Evolutionary conservation across 164 flowering plant genomes (phyloP).

Genomic region (Vitis rotundifolia): DNA sequence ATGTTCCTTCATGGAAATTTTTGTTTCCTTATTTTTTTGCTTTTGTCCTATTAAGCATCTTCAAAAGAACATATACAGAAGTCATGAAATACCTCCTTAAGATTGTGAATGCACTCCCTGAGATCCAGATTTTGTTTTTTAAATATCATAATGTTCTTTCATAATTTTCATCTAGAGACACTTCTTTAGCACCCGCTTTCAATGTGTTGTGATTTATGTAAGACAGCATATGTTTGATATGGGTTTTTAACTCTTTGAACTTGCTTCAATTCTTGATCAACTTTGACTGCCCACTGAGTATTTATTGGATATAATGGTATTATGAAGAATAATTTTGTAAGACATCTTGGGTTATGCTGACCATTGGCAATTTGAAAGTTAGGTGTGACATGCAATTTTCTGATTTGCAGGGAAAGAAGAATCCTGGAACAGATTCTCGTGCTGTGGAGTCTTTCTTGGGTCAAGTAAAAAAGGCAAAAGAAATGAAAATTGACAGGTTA

Average conservation of each 20-base stretch:
- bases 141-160: not conserved
- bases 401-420: conserved; percentile 81
- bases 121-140: not conserved
- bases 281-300: not conserved
- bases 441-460: conserved; percentile 66
- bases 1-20: not conserved
- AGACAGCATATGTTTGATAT: not conserved
- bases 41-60: not conserved
- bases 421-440: conserved; percentile 76
- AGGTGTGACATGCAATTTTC: not conserved
- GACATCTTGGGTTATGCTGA: not conserved
- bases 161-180: too few species aligned
- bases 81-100: not conserved
- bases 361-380: not conserved
- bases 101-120: not conserved
- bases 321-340: conserved; percentile 1
- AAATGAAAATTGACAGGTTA: conserved; percentile 91
- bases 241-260: not conserved
- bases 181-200: too few species aligned
- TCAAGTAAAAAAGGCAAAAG: conserved; percentile 71
- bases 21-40: not conserved
- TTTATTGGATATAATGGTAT: not conserved
- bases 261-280: not conserved
- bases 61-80: not conserved
- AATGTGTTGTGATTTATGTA: too few species aligned